Conservation (phyloP, 352 stramenopile genomes). For the Elongisporangium undulatum region DNA sequence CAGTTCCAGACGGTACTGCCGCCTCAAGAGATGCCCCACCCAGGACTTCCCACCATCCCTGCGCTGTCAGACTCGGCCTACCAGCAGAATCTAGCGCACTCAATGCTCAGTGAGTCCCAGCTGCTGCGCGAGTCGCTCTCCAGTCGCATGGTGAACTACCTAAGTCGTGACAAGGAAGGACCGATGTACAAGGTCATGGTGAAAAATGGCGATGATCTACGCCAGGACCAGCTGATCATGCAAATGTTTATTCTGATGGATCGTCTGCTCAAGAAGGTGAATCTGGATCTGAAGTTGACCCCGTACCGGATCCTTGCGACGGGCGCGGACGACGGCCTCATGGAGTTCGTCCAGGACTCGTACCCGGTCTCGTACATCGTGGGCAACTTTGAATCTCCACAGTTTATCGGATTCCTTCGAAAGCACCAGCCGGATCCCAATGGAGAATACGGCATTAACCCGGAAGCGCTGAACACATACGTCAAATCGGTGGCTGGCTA, state of each 20-base stretch:
- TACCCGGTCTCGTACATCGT: constrained; percentile 96
- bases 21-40: constrained; percentile 14
- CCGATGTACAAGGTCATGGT: constrained; percentile 97
- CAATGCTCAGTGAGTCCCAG: constrained; percentile 53
- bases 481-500: constrained; percentile 98
- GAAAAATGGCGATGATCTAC: constrained; percentile 99
- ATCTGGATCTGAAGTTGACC: constrained; percentile 97
- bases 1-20: constrained; percentile 90
- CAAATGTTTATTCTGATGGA: constrained; percentile 99
- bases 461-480: constrained; percentile 94
- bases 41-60: constrained; percentile 1
- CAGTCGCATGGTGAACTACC: constrained; percentile 66
- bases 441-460: constrained; percentile 85
- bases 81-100: constrained; percentile 27
- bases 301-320: constrained; percentile 93
- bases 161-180: constrained; percentile 79
- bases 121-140: constrained; percentile 69
- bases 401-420: constrained; percentile 88
- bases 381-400: constrained; percentile 90
- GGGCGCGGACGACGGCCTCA: constrained; percentile 89
- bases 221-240: constrained; percentile 99
- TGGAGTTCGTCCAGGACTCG: constrained; percentile 97
- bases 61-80: not conserved
- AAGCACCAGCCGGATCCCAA: constrained; percentile 83
- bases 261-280: constrained; percentile 97